Conservation (phyloP, 116 monocot genomes). For the Zostera marina region DNA sequence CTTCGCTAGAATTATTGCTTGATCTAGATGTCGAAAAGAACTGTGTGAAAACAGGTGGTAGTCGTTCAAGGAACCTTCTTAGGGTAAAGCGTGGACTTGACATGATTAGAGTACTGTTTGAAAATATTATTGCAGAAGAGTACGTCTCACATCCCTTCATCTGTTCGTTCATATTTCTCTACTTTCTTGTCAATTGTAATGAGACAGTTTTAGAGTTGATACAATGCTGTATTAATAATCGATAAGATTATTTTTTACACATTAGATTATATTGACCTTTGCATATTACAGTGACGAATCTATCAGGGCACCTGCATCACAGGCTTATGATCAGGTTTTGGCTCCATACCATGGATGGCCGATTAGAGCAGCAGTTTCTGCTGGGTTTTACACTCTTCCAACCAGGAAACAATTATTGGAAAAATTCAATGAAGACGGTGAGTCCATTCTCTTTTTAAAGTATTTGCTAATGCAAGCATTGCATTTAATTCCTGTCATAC, state of each 20-base stretch:
- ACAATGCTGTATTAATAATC: background rate
- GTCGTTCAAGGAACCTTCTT: slow-evolving; percentile 80
- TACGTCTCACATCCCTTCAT: slow-evolving; percentile 15
- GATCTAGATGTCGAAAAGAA: slow-evolving; percentile 41
- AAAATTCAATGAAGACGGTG: slow-evolving; percentile 89
- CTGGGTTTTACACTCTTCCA: slow-evolving; percentile 73
- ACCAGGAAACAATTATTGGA: slow-evolving; percentile 63
- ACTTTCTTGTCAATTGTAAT: too few relatives aligned
- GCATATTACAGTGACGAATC: slow-evolving; percentile 55
- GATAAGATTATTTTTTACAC: too few relatives aligned
- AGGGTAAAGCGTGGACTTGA: slow-evolving; percentile 86
- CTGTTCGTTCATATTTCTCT: background rate
- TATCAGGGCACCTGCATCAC: slow-evolving; percentile 54
- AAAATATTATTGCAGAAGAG: slow-evolving; percentile 62
- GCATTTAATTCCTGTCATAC: background rate
- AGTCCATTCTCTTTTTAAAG: background rate
- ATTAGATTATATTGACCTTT: too few relatives aligned
- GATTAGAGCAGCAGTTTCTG: slow-evolving; percentile 69
- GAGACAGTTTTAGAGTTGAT: too few relatives aligned
- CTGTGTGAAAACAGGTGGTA: slow-evolving; percentile 46
- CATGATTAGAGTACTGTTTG: slow-evolving; percentile 79
- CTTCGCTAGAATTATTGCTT: slow-evolving; percentile 42
- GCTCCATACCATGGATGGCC: slow-evolving; percentile 87
- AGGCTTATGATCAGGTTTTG: slow-evolving; percentile 69
- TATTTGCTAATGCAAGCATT: background rate